These are phyloP conservation scores for Cicer arietinum DNA, from an alignment of 306 rosid species.

Conservation along the genomic window DNA sequence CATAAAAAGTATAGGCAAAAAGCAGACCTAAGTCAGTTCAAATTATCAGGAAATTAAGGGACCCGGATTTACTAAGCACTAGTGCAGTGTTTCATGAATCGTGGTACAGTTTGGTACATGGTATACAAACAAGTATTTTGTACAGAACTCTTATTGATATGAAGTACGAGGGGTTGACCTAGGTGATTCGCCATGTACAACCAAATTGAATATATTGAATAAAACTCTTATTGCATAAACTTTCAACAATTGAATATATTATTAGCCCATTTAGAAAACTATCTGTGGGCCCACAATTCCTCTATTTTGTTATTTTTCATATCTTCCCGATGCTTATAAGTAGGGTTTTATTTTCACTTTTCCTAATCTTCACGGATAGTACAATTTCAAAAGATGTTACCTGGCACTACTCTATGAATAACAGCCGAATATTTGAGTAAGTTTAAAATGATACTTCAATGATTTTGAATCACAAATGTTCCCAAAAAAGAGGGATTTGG, in stretches of 20 bases:
- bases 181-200: not conserved
- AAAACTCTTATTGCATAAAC: too few species aligned
- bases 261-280: constrained; percentile 3
- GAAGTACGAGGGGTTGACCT: not conserved
- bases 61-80: not conserved
- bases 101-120: not conserved
- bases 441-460: not conserved
- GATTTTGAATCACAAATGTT: not conserved
- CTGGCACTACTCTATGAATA: constrained; percentile 4
- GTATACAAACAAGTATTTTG: not conserved
- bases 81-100: not conserved
- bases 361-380: not conserved
- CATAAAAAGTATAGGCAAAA: constrained; percentile 3
- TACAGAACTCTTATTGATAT: not conserved
- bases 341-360: constrained; percentile 1
- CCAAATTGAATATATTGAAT: not conserved
- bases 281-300: not conserved
- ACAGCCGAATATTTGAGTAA: not conserved
- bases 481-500: not conserved
- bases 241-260: not conserved
- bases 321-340: not conserved
- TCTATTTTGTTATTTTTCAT: constrained; percentile 22
- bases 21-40: not conserved
- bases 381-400: constrained; percentile 1
- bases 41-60: constrained; percentile 7